Percentiles rank a stretch among this genome's conserved stretches.
phyloP scores from a whole-genome alignment of 306 rosid genomes.

The Glycine soja region DNA sequence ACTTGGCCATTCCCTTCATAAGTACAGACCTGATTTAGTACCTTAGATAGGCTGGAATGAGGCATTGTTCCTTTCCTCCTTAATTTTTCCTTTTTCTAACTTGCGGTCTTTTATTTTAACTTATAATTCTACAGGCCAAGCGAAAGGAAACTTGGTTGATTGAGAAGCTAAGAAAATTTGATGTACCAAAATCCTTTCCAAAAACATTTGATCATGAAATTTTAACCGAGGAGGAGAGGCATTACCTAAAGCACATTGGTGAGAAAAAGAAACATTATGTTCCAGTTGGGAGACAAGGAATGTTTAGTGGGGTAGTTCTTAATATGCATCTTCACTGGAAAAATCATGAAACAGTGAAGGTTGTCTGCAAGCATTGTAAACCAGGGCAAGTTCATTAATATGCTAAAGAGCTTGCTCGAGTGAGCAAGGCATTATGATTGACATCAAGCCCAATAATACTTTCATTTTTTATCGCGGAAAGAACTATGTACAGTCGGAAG shows the following conservation, averaged over 20 bases:
- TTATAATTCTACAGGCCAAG: conserved; percentile 66
- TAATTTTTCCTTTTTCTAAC: neutral
- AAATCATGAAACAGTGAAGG: conserved; percentile 90
- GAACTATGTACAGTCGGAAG: conserved; percentile 86
- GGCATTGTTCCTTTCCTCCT: conserved; percentile 2
- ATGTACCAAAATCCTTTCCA: conserved; percentile 62
- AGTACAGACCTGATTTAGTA: neutral
- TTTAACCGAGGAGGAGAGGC: conserved; percentile 89
- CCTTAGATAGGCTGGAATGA: conserved; percentile 26
- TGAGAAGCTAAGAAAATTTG: conserved; percentile 81
- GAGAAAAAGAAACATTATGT: conserved; percentile 89
- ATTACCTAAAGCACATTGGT: conserved; percentile 89
- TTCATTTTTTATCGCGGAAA: conserved; percentile 83
- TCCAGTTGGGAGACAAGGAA: conserved; percentile 87
- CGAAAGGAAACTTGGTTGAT: conserved; percentile 90
- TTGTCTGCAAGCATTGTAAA: conserved; percentile 86
- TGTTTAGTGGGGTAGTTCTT: conserved; percentile 91
- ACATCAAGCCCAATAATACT: conserved; percentile 70
- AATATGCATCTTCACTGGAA: conserved; percentile 99
- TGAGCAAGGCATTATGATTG: conserved; percentile 92
- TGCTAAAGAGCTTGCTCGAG: conserved; percentile 82
- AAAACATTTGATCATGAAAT: conserved; percentile 88
- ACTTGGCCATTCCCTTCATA: conserved; percentile 6
- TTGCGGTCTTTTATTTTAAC: conserved; percentile 20
- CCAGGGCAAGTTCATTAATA: conserved; percentile 82